A percentile compares a stretch with the other conserved stretches of the same genome.
Evolutionary conservation across 2,329 filamentous ascomycete species (phyloP).

Genomic region (Claviceps pazoutovae): DNA sequence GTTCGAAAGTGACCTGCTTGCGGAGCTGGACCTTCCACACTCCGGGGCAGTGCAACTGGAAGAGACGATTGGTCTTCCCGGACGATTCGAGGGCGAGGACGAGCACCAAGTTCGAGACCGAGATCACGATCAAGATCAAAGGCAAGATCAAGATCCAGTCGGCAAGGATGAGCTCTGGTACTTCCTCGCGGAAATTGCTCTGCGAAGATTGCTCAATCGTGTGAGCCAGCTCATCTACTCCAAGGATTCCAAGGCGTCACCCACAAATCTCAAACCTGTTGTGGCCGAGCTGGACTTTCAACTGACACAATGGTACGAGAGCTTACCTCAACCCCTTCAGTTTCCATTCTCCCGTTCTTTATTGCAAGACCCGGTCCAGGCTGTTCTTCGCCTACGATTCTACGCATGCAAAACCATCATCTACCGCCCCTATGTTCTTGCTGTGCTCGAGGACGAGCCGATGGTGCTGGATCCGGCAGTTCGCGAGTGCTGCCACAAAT

Average conservation of each 20-base stretch:
- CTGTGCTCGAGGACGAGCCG: conserved; percentile 65
- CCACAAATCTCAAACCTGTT: conserved; percentile 60
- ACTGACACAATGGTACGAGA: conserved; percentile 74
- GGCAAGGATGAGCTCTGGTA: no score
- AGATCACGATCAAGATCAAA: no score
- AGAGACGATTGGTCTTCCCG: no score
- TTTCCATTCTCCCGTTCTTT: conserved; percentile 56
- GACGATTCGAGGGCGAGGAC: no score
- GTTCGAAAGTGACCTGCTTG: no score
- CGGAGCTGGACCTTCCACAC: no score
- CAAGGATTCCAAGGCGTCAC: conserved; percentile 33
- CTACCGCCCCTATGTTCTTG: conserved; percentile 69
- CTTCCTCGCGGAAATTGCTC: no score
- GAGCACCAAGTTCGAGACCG: no score
- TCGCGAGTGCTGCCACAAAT: conserved; percentile 66
- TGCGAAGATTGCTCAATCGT: no score
- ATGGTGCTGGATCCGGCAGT: conserved; percentile 58
- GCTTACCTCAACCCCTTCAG: conserved; percentile 57
- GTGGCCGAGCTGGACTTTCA: conserved; percentile 73
- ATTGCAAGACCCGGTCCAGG: conserved; percentile 60
- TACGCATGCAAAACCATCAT: conserved; percentile 80
- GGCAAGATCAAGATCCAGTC: no score
- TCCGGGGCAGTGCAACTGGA: no score
- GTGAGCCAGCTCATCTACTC: no score
- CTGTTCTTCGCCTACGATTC: conserved; percentile 64